These are phyloP conservation scores for Brettanomyces sp. DNA, from an alignment of 805 yeast species.

Conservation along the genomic window DNA sequence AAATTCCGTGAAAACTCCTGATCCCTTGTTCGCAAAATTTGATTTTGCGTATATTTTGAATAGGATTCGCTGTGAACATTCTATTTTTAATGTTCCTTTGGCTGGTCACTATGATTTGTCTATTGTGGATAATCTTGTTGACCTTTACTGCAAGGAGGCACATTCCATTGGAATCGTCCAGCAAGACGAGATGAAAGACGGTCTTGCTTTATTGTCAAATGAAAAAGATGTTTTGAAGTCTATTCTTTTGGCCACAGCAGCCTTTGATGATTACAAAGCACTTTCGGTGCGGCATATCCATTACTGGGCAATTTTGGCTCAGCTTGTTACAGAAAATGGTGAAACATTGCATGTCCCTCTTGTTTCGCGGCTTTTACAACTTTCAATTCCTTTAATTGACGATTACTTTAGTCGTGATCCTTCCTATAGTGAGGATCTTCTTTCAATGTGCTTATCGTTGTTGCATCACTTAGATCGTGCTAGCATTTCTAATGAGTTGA, in stretches of 20 bases:
- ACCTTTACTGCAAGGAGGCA: constrained; percentile 18
- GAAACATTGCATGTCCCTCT: constrained; percentile 36
- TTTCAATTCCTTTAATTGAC: constrained; percentile 65
- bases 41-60: constrained; percentile 33
- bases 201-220: constrained; percentile 8
- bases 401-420: constrained; percentile 63
- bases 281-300: constrained; percentile 57
- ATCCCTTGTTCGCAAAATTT: constrained; percentile 25
- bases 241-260: constrained; percentile 35
- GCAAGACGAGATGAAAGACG: constrained; percentile 8
- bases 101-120: constrained; percentile 28
- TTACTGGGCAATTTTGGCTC: constrained; percentile 77
- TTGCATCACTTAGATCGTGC: constrained; percentile 22
- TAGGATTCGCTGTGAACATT: constrained; percentile 23
- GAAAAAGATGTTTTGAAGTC: constrained; percentile 23
- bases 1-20: constrained; percentile 34
- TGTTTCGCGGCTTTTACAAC: constrained; percentile 67
- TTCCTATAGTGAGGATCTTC: constrained; percentile 63
- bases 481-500: constrained; percentile 14
- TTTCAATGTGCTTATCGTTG: constrained; percentile 64
- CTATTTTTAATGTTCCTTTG: constrained; percentile 5
- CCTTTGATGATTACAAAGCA: constrained; percentile 37
- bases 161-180: constrained; percentile 19
- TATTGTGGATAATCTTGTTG: constrained; percentile 25
- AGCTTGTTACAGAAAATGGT: constrained; percentile 60